A percentile compares a stretch with the other conserved stretches of the same genome.
These are phyloP conservation scores for Euphorbia peplus DNA, from an alignment of 345 rosid species.

Conservation along the genomic window DNA sequence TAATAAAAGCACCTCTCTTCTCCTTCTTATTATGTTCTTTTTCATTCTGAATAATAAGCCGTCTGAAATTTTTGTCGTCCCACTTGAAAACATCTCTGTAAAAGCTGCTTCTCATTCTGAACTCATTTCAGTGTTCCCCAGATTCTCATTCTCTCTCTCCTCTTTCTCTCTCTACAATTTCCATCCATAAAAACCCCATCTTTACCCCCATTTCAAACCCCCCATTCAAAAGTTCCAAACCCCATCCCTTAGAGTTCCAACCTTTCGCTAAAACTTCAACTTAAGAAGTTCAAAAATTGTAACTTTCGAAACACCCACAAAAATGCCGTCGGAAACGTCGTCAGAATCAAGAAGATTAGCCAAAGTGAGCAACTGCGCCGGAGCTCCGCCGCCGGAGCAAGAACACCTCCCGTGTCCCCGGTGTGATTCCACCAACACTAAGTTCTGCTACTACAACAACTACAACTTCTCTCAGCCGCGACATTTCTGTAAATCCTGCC, in stretches of 20 bases:
- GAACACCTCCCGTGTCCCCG: constrained; percentile 95
- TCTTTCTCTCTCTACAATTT: constrained; percentile 24
- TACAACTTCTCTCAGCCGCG: constrained; percentile 99
- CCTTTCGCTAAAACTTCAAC: no score
- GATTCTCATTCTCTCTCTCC: constrained; percentile 26
- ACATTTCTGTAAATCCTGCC: constrained; percentile 93
- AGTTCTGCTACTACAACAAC: constrained; percentile 96
- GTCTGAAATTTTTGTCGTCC: constrained; percentile 47
- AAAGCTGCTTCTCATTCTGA: constrained; percentile 38
- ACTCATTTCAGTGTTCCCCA: constrained; percentile 25
- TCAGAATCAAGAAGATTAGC: constrained; percentile 34
- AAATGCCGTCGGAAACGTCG: constrained; percentile 52
- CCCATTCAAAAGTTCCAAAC: no score
- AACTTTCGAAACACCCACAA: neutral
- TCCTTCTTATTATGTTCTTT: no score
- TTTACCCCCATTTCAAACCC: neutral
- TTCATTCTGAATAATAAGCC: no score
- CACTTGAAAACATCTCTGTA: constrained; percentile 34
- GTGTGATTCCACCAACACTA: constrained; percentile 83
- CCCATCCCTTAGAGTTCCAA: no score
- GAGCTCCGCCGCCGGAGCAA: constrained; percentile 53
- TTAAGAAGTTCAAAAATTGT: neutral
- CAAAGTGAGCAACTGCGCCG: constrained; percentile 32
- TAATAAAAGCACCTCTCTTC: constrained; percentile 5
- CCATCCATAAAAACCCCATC: neutral